Conservation (phyloP, 1,284 basidiomycete species). For the Tylopilus sp. region DNA sequence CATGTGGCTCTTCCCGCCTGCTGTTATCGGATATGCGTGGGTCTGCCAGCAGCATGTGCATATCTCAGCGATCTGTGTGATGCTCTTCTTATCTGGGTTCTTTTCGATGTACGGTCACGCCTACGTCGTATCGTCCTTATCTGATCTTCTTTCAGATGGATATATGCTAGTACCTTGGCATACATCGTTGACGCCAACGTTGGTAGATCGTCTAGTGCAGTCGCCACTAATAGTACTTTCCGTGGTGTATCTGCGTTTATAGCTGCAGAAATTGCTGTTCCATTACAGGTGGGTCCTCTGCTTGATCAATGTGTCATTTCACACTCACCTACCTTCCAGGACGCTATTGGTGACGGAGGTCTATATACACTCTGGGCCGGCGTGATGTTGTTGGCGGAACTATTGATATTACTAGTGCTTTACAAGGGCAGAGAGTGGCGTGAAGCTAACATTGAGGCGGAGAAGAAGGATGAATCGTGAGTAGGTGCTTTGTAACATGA, state of each 20-base stretch:
- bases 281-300: slow-evolving; percentile 18
- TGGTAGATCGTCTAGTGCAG: slow-evolving; percentile 70
- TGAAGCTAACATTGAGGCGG: slow-evolving; percentile 23
- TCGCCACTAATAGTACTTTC: slow-evolving; percentile 70
- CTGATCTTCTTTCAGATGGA: slow-evolving; percentile 48
- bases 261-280: slow-evolving; percentile 66
- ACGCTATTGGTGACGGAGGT: slow-evolving; percentile 62
- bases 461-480: slow-evolving; percentile 10
- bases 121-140: neutral
- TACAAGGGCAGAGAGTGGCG: slow-evolving; percentile 44
- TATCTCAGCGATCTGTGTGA: slow-evolving; percentile 62
- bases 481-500: neutral
- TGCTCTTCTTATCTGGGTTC: slow-evolving; percentile 69
- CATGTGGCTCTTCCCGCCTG: slow-evolving; percentile 54
- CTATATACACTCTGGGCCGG: slow-evolving; percentile 62
- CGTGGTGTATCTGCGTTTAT: slow-evolving; percentile 69
- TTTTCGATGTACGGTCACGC: slow-evolving; percentile 59
- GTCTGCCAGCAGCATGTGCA: slow-evolving; percentile 63
- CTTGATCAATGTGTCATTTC: neutral
- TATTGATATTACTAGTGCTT: slow-evolving; percentile 44
- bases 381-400: slow-evolving; percentile 43
- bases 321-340: slow-evolving; percentile 26
- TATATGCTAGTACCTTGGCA: slow-evolving; percentile 68
- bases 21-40: slow-evolving; percentile 77
- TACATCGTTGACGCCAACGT: slow-evolving; percentile 79